Conservation (phyloP, 176 grass and related monocot genomes). For the Sorghum bicolor region Sorghum_bicolor_NCBIv3 NC_012878.2:52614001-52614500, state of each 20-base stretch:
- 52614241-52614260: background rate
- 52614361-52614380: background rate
- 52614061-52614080: slow-evolving; percentile 2
- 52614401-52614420: too few species aligned
- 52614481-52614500: background rate
- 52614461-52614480: background rate
- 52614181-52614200: slow-evolving; percentile 73
- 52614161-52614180: slow-evolving; percentile 56
- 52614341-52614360: background rate
- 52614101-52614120: slow-evolving; percentile 73
- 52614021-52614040: background rate
- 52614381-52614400: background rate
- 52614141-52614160: slow-evolving; percentile 50
- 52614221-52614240: slow-evolving; percentile 45
- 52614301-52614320: background rate
- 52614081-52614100: slow-evolving; percentile 59
- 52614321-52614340: background rate
- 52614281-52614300: background rate
- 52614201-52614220: slow-evolving; percentile 55
- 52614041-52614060: background rate
- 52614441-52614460: background rate
- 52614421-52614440: too few species aligned
- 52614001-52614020: background rate
- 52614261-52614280: background rate
- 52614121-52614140: slow-evolving; percentile 51